Evolutionary conservation across 2,329 filamentous ascomycete genomes (phyloP).

Genomic region (Chaetomiaceae sp.): DNA sequence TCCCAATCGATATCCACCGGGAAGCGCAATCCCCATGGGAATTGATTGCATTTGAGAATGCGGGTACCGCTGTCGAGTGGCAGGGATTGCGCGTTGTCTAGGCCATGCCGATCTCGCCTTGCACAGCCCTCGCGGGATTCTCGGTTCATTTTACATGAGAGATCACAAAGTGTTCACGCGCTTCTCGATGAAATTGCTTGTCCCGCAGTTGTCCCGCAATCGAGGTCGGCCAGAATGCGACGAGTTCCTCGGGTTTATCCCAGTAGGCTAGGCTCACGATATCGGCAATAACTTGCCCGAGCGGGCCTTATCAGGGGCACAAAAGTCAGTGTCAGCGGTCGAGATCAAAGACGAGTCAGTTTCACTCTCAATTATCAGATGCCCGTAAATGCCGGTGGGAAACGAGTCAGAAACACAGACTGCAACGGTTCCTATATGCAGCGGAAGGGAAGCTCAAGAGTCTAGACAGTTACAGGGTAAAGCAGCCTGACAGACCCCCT

Average conservation of each 20-base stretch:
- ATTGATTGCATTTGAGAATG: not conserved
- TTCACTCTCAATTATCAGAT: too few relatives aligned
- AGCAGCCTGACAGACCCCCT: too few relatives aligned
- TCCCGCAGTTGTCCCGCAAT: not conserved
- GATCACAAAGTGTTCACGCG: not conserved
- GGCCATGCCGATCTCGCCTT: conserved; percentile 12
- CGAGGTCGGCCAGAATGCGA: not conserved
- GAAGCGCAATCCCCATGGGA: not conserved
- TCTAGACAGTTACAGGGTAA: too few relatives aligned
- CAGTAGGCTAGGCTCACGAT: not conserved
- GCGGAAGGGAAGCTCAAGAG: too few relatives aligned
- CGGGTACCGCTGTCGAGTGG: too few relatives aligned
- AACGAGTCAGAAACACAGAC: too few relatives aligned
- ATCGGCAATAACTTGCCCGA: conserved; percentile 2
- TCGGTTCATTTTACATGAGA: not conserved
- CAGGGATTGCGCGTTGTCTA: conserved; percentile 2
- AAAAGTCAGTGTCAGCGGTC: too few relatives aligned
- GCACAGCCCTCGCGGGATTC: not conserved
- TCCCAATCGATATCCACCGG: not conserved
- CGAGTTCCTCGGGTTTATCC: not conserved
- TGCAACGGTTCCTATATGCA: too few relatives aligned
- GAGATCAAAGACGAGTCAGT: conserved; percentile 5
- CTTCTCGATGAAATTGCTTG: not conserved
- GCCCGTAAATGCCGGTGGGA: too few relatives aligned
- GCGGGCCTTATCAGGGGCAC: too few relatives aligned